Base-by-base conservation (phyloP, 2,329 filamentous ascomycete genomes). In the Arthrobotrys sinensis region DNA sequence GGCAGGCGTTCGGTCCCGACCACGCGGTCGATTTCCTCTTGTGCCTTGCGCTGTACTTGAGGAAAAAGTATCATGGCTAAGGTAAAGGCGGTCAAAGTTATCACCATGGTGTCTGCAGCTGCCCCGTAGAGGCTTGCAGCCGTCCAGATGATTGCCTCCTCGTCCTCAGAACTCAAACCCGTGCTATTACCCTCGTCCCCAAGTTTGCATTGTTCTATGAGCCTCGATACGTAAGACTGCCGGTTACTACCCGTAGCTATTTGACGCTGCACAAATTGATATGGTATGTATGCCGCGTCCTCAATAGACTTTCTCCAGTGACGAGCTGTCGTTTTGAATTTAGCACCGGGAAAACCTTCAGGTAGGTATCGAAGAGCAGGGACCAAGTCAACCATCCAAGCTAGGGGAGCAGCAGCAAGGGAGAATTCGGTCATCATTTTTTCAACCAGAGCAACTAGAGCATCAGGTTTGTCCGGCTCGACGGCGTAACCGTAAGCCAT, bases 41-140 rank as follows among this genome's bases (percentile, higher is more conserved):
- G 86, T 0, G 87, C 85, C 19, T 84, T 86, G 2, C 80, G 71
- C 69, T 87, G 84, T 11, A 87, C 84, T 11, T 87, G 84, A 0
- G 86, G 87, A 0, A 86, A 87, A 10, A 85, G 85, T 55, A 85
- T 85, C 86, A 88, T 87, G 4, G 87, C 88, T 19, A 86, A 83
- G 0, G 87, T 82, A 76, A 88, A 86, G 3, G 82, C 84, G 34
- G 84, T 82, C 3, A 88, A 83, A 0, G 83, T 85, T 36, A 82
- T 82, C 38, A 84, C 83, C 0, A 85, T 86, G 1, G 86, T 88
- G 80, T 86, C 87, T 5, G 85, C 84, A 19, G 83, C 86, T 6
- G 83, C 86, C 38, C 85, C 86, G 32, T 87, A 87, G 0, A 86
- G 84, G 1, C 48, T 65, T 4, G 60, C 68, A 19, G 68, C 57